Percentiles rank a stretch among this genome's conserved stretches.
These are phyloP conservation scores for Xylaria nigripes DNA, from an alignment of 495 filamentous ascomycete species.

Conservation along the genomic window DNA sequence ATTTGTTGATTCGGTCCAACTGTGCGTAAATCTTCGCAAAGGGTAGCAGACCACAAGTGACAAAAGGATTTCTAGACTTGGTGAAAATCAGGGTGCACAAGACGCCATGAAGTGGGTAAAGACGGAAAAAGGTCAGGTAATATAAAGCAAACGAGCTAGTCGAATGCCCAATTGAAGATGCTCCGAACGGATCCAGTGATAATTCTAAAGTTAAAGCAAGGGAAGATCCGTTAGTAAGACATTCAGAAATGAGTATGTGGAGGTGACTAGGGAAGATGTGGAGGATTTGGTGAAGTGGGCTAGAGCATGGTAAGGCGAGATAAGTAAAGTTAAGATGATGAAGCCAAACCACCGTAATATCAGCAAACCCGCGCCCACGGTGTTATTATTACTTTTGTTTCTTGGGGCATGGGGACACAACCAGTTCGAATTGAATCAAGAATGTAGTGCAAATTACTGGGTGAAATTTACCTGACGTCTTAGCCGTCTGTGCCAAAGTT, in stretches of 20 bases:
- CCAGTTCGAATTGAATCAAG: slow-evolving; percentile 4
- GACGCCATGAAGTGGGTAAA: slow-evolving; percentile 1
- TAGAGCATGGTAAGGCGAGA: slow-evolving; percentile 3
- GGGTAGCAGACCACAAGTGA: neutral
- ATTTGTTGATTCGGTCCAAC: slow-evolving; percentile 3
- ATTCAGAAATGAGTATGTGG: neutral
- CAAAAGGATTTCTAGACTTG: neutral
- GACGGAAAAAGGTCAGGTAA: neutral
- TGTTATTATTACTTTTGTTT: neutral
- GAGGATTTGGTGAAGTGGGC: neutral
- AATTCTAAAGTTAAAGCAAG: neutral
- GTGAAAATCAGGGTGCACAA: neutral
- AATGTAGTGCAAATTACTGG: slow-evolving; percentile 12
- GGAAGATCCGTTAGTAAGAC: neutral
- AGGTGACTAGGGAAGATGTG: neutral
- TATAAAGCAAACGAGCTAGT: neutral
- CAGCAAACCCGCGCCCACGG: slow-evolving; percentile 17
- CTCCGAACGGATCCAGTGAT: neutral
- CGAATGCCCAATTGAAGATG: neutral
- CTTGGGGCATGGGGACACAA: slow-evolving; percentile 8
- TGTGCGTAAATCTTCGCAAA: neutral
- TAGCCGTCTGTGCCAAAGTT: slow-evolving; percentile 18
- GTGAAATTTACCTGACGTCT: slow-evolving; percentile 17
- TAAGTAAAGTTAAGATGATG: neutral
- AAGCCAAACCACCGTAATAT: slow-evolving; percentile 14